A percentile compares a stretch with the other conserved stretches of the same genome.
Evolutionary conservation across 805 yeast species (phyloP).

Genomic region (Kodamaea lidongshanica): DNA sequence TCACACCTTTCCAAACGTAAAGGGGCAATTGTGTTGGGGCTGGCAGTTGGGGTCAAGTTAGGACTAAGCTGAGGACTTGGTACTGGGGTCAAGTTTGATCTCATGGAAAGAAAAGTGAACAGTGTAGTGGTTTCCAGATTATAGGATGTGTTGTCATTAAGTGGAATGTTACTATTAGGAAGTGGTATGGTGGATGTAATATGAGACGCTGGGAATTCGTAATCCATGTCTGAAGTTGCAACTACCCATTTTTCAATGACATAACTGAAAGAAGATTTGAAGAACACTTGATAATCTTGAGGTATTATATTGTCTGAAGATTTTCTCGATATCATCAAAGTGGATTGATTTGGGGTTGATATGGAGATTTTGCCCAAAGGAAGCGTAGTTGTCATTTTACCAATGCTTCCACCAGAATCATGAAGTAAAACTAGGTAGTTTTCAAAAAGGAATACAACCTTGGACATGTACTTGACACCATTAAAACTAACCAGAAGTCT

Average conservation of each 20-base stretch:
- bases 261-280: constrained; percentile 24
- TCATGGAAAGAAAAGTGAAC: too few relatives aligned
- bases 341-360: constrained; percentile 19
- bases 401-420: constrained; percentile 4
- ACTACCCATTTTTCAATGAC: constrained; percentile 41
- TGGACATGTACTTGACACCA: constrained; percentile 6
- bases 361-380: constrained; percentile 7
- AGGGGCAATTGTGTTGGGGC: too few relatives aligned
- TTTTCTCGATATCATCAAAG: constrained; percentile 15
- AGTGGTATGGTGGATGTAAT: constrained; percentile 35
- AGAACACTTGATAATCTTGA: constrained; percentile 11
- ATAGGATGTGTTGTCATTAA: too few relatives aligned
- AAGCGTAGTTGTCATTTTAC: constrained; percentile 11
- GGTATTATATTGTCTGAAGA: constrained; percentile 4
- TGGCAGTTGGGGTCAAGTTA: too few relatives aligned
- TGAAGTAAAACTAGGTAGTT: constrained; percentile 26
- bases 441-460: constrained; percentile 28
- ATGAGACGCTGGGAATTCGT: constrained; percentile 29
- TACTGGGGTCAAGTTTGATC: too few relatives aligned
- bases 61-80: too few relatives aligned
- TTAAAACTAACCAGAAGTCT: constrained; percentile 19
- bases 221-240: constrained; percentile 29
- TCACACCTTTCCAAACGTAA: not conserved
- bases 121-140: too few relatives aligned
- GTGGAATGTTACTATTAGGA: too few relatives aligned